Percentiles rank a stretch among this genome's conserved stretches.
These are phyloP conservation scores for Brassica incana DNA, from an alignment of 345 rosid genomes.

Conservation along the genomic window DNA sequence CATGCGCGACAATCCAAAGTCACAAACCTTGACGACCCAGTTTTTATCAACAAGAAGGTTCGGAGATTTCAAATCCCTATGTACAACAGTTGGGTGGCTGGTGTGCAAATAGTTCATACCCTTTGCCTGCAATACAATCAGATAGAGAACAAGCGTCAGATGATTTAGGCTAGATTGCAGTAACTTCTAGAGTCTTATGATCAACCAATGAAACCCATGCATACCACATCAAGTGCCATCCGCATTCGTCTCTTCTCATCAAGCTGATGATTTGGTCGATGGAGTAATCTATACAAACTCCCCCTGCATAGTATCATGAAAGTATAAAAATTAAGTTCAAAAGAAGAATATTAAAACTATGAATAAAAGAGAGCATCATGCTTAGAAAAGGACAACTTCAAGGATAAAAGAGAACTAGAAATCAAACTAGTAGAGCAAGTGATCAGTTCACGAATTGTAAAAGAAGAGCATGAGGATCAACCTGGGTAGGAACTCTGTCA, in stretches of 20 bases:
- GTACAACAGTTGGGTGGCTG: slow-evolving; percentile 91
- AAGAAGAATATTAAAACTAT: slow-evolving; percentile 5
- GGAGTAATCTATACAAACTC: slow-evolving; percentile 85
- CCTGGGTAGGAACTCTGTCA: slow-evolving; percentile 99
- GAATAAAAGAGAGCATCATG: slow-evolving; percentile 3
- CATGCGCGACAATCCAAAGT: slow-evolving; percentile 92
- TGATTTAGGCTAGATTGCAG: neutral
- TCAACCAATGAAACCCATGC: slow-evolving; percentile 21
- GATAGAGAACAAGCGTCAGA: slow-evolving; percentile 8
- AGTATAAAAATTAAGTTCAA: neutral
- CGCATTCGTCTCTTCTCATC: slow-evolving; percentile 89
- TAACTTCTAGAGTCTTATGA: neutral
- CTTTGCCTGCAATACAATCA: slow-evolving; percentile 64
- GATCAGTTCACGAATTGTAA: slow-evolving; percentile 2
- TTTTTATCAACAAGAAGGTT: slow-evolving; percentile 96
- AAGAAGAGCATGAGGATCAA: slow-evolving; percentile 35
- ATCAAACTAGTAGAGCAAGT: slow-evolving; percentile 9
- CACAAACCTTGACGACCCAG: slow-evolving; percentile 98
- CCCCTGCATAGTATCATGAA: slow-evolving; percentile 60
- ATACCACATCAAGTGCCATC: slow-evolving; percentile 98
- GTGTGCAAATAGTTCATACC: slow-evolving; percentile 98
- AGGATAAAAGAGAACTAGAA: neutral
- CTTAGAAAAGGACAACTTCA: neutral
- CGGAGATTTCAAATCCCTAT: slow-evolving; percentile 95
- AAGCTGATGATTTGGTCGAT: slow-evolving; percentile 71